Base-by-base conservation (phyloP, 352 stramenopile species). In the Ophiocytium majus region DNA sequence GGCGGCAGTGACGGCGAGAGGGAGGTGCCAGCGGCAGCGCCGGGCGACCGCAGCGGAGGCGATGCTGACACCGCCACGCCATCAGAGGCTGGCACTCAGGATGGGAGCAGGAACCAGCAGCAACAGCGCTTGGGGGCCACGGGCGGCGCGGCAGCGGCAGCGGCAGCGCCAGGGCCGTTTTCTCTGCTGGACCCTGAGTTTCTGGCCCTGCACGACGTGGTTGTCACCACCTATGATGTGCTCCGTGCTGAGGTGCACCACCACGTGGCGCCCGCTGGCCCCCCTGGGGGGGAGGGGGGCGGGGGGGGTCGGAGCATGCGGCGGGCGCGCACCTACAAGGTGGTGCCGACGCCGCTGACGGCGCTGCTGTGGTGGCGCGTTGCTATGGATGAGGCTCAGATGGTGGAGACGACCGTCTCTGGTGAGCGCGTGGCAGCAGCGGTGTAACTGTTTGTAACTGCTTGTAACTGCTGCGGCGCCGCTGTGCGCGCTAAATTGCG, bases 381-480 rank as follows among this genome's bases (percentile, higher is more conserved):
- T 0, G 94, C 92, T 64, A 94, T 96, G 89, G 94, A 97, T 79
- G 94, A 97, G 91, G 93, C 93, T 0, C 94, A 97, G 84, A 92
- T 96, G 19, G 93, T 96, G 1, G 93, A 96, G 81, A 95, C 93
- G 64, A 86, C 83, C 19, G 35, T 10, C 31, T 81, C 79, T 76
- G 83, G 83, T 81, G 19, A 50, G 43, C 79, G 76, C 10, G 37
- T 80, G 5, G 32, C 28, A 49, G 19, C n/a, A n/a, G n/a, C n/a
- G n/a, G n/a, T n/a, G n/a, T n/a, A n/a, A n/a, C n/a, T n/a, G n/a
- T n/a, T n/a, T n/a, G n/a, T n/a, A n/a, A n/a, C n/a, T n/a, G n/a
- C n/a, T n/a, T n/a, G n/a, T n/a, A n/a, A n/a, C n/a, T n/a, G n/a
- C n/a, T n/a, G n/a, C n/a, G n/a, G n/a, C n/a, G n/a, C n/a, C n/a